Evolutionary conservation across 2,329 filamentous ascomycete genomes (phyloP).

Genomic region (Venturia effusa): DNA sequence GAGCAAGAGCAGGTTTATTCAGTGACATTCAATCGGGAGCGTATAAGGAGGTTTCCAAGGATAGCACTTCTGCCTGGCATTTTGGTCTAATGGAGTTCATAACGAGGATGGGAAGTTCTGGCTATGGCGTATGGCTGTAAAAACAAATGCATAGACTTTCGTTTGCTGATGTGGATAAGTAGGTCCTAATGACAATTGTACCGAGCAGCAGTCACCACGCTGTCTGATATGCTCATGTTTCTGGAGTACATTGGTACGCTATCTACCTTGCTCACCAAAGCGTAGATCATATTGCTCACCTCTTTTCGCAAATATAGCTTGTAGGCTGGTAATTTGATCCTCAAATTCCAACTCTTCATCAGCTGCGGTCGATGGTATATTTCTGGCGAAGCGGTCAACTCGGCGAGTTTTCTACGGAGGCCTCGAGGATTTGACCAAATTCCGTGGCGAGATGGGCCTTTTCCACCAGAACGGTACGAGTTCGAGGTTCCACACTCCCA

Average conservation of each 20-base stretch:
- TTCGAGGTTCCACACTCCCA: too few species aligned
- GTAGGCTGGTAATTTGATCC: too few species aligned
- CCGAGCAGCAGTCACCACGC: background rate
- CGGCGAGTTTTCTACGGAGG: too few species aligned
- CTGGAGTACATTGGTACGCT: background rate
- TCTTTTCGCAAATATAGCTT: too few species aligned
- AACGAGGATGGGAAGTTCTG: background rate
- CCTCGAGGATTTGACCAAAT: too few species aligned
- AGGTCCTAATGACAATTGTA: background rate
- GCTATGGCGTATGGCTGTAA: background rate
- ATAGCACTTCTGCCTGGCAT: background rate
- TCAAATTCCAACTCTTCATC: too few species aligned
- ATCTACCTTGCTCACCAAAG: background rate
- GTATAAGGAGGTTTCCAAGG: background rate
- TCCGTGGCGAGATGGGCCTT: too few species aligned
- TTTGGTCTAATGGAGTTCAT: conserved; percentile 1
- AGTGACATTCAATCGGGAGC: background rate
- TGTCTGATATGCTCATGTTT: background rate
- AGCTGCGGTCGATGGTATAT: too few species aligned
- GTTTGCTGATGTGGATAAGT: background rate
- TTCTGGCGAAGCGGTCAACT: too few species aligned
- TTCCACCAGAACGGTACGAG: too few species aligned
- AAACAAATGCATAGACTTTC: background rate
- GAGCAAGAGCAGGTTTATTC: background rate
- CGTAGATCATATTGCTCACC: too few species aligned